Percentiles rank a stretch among this genome's conserved stretches.
Evolutionary conservation across 805 yeast species (phyloP).

Genomic region (Saccharomycopsis vini): DNA sequence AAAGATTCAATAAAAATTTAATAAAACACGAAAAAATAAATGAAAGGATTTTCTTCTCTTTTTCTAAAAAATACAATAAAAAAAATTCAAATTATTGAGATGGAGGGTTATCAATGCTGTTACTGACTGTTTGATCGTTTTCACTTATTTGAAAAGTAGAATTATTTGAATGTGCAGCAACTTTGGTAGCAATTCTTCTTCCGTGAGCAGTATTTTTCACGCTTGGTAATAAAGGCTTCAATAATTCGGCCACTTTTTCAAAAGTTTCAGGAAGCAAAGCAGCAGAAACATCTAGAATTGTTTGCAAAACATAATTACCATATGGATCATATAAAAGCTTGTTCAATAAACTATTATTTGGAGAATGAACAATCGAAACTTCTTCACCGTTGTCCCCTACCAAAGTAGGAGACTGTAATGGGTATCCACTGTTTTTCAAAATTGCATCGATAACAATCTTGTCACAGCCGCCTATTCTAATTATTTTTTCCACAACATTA

Average conservation of each 20-base stretch:
- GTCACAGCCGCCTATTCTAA: constrained; percentile 39
- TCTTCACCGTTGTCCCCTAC: neutral
- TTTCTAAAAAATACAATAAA: too few species aligned
- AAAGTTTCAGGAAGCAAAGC: constrained; percentile 38
- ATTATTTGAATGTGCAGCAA: too few species aligned
- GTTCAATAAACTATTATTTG: constrained; percentile 28
- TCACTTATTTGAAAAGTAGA: too few species aligned
- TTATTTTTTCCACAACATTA: constrained; percentile 85
- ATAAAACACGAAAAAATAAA: too few species aligned
- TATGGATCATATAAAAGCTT: constrained; percentile 77
- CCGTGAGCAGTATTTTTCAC: constrained; percentile 92
- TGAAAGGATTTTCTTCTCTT: too few species aligned
- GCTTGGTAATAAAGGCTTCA: constrained; percentile 69
- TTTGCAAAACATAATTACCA: constrained; percentile 92
- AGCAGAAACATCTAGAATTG: constrained; percentile 73
- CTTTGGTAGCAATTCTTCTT: constrained; percentile 76
- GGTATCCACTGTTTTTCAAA: constrained; percentile 21
- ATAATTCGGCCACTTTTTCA: constrained; percentile 42
- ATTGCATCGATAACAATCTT: constrained; percentile 46
- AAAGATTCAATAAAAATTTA: too few species aligned
- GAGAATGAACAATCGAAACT: neutral
- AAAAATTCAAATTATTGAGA: too few species aligned
- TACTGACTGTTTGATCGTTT: too few species aligned
- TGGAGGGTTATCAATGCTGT: too few species aligned
- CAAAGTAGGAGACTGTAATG: neutral